Evolutionary conservation across 305 asterid genomes (phyloP), one percentile per base, ranked within the genome.

Genomic region (Ajuga reptans): DNA sequence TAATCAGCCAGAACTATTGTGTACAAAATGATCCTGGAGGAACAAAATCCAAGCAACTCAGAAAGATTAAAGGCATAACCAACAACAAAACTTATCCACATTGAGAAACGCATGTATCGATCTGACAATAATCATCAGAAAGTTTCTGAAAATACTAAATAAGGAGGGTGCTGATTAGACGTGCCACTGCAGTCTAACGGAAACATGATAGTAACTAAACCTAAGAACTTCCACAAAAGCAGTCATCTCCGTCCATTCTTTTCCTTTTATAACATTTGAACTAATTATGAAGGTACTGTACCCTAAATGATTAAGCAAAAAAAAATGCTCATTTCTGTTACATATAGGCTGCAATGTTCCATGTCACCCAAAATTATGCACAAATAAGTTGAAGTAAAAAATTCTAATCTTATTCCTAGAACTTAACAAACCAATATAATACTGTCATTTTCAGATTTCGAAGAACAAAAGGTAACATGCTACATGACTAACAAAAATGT

Each of bases 1-100:
- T 81, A 78, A 80, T 85, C 84, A 15, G 87, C 96, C 88, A 85
- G 73, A 53, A 82, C 87, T 74, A 89, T 87, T 46, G 97, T 91
- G 73, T 89, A 86, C 71, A 89, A 79, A 72, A 93, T 83, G 68
- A 86, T 82, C 96, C 99, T 93, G 84, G 68, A 80, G 56, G 64
- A 59, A 31, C 57, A 65, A 50, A 75, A 66, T 11, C 1, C 31
- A 34, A 18, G 9, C 56, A 51, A 29, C 58, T 73, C 63, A 82
- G 80, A 27, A 37, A 39, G 55, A 66, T 66, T 21, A 9, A 18
- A 63, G n/a, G 68, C 56, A 51, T 43, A 65, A 17, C 41, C 41
- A 53, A 36, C 63, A 15, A 52, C 17, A 31, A 29, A 49, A 68
- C 50, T 1, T 14, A 64, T 52, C 56, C 50, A 31, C 57, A 33